A percentile compares a stretch with the other conserved stretches of the same genome.
These are phyloP conservation scores for Dryadomyces quercus-mongolicae DNA, from an alignment of 2,329 filamentous ascomycete genomes.

Conservation along the genomic window DNA sequence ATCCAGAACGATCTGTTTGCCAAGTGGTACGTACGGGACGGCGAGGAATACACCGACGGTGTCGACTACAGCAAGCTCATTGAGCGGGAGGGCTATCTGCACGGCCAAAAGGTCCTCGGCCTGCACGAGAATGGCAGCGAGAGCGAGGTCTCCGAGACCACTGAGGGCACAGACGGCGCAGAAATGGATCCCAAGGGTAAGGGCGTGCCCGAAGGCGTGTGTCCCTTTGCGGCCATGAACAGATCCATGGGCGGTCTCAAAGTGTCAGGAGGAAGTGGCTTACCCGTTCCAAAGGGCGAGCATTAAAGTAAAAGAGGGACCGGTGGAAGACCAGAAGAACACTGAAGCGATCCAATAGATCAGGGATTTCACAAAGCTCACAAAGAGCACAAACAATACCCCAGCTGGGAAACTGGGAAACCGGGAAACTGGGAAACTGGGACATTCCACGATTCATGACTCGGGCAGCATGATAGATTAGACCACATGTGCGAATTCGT, in stretches of 20 bases:
- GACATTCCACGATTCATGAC: neutral
- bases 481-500: neutral
- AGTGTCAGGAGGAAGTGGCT: conserved; percentile 2
- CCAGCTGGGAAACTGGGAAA: too few relatives aligned
- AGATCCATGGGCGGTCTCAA: conserved; percentile 11
- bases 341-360: neutral
- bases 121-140: conserved; percentile 10
- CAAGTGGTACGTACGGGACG: conserved; percentile 66
- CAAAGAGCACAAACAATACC: neutral
- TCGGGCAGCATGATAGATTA: neutral
- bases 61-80: conserved; percentile 29
- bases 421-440: neutral
- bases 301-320: neutral
- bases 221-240: conserved; percentile 16
- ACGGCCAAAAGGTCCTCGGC: conserved; percentile 47
- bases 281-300: neutral
- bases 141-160: neutral
- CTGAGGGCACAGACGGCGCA: neutral
- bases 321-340: neutral
- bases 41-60: conserved; percentile 42
- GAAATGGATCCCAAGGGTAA: neutral
- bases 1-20: conserved; percentile 80
- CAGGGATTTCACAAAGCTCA: neutral
- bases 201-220: conserved; percentile 10
- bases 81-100: conserved; percentile 51